These are phyloP conservation scores for Dryas octopetala DNA, from an alignment of 306 rosid species.

Conservation along the genomic window DNA sequence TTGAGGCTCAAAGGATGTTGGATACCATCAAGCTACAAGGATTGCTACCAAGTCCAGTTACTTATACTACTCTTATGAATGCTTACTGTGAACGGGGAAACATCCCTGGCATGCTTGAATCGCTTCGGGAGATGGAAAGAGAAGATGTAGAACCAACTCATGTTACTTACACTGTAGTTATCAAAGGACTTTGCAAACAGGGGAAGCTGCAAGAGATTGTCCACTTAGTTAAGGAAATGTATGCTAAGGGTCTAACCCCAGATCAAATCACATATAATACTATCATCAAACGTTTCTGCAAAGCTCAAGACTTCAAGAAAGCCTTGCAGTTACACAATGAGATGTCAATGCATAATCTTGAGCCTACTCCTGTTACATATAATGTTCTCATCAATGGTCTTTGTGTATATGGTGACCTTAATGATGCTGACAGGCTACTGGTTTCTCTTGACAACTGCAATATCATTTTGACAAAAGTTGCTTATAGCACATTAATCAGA, in stretches of 20 bases:
- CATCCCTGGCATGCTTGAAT: constrained; percentile 29
- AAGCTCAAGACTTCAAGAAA: constrained; percentile 39
- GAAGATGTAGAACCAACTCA: constrained; percentile 37
- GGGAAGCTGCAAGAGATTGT: constrained; percentile 39
- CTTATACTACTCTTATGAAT: constrained; percentile 56
- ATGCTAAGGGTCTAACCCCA: constrained; percentile 40
- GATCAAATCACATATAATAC: constrained; percentile 51
- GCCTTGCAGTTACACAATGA: constrained; percentile 46
- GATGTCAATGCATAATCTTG: constrained; percentile 47
- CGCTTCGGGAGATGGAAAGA: constrained; percentile 44
- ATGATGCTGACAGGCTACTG: constrained; percentile 46
- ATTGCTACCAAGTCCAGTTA: constrained; percentile 41
- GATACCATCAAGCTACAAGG: constrained; percentile 37
- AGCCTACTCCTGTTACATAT: constrained; percentile 49
- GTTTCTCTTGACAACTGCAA: constrained; percentile 35
- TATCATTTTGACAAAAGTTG: constrained; percentile 38
- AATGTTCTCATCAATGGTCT: constrained; percentile 54
- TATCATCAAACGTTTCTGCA: constrained; percentile 46
- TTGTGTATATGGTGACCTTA: constrained; percentile 46
- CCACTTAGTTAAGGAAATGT: constrained; percentile 35
- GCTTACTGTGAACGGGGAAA: constrained; percentile 44
- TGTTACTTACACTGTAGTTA: constrained; percentile 46
- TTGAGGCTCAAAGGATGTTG: constrained; percentile 39
- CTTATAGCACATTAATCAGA: constrained; percentile 42
- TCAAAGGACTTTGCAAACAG: constrained; percentile 52